Evolutionary conservation across 495 filamentous ascomycete species (phyloP).

Genomic region (Penicillium dipodomyicola): DNA sequence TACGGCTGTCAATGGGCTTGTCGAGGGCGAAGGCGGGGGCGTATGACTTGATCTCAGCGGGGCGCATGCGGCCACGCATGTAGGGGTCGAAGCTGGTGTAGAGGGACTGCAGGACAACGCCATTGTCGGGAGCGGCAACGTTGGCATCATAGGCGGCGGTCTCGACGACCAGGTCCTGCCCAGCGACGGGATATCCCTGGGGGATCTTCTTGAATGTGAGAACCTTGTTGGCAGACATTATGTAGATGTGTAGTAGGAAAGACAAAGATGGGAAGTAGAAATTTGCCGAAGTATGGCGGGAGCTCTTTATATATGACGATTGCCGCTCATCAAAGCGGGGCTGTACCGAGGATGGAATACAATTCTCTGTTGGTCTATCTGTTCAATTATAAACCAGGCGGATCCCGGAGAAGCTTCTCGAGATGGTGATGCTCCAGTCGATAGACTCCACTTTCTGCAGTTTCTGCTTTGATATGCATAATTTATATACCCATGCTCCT

Average conservation of each 20-base stretch:
- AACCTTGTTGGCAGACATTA: slow-evolving; percentile 64
- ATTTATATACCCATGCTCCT: not conserved
- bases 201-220: slow-evolving; percentile 77
- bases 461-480: slow-evolving; percentile 1
- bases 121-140: slow-evolving; percentile 62
- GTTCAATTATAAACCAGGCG: slow-evolving; percentile 29
- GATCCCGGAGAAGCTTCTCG: slow-evolving; percentile 35
- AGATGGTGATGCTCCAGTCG: slow-evolving; percentile 20
- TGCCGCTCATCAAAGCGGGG: slow-evolving; percentile 19
- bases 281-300: slow-evolving; percentile 1
- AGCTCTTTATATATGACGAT: slow-evolving; percentile 12
- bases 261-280: not conserved
- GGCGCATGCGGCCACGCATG: slow-evolving; percentile 67
- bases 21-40: slow-evolving; percentile 53
- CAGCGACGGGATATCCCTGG: slow-evolving; percentile 62
- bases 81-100: slow-evolving; percentile 89
- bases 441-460: slow-evolving; percentile 17
- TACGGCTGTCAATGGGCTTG: slow-evolving; percentile 55
- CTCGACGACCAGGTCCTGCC: slow-evolving; percentile 73
- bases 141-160: slow-evolving; percentile 62
- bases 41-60: slow-evolving; percentile 59
- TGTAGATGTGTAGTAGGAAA: slow-evolving; percentile 13
- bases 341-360: slow-evolving; percentile 18
- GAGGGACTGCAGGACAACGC: slow-evolving; percentile 68
- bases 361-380: not conserved